Evolutionary conservation across 2,329 filamentous ascomycete genomes (phyloP), one percentile per base, ranked within the genome.

Genomic region (Colletotrichum lini): DNA sequence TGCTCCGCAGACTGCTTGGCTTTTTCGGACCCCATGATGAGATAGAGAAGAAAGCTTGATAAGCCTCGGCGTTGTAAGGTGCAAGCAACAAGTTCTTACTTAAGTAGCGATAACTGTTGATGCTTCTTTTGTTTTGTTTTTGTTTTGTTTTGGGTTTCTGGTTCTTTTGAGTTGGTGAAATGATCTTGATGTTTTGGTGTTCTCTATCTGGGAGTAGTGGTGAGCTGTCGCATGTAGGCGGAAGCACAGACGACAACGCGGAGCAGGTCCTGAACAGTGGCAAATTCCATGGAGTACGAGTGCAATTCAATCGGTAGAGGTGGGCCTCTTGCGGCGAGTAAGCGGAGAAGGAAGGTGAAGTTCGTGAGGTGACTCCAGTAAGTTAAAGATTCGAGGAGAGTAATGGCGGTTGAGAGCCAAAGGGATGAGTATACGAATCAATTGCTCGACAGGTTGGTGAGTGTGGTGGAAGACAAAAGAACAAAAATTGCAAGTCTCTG

Each of bases 1-100:
- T 80, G 78, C 45, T 47, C 40, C 18, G 30, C 60, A 71, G 62
- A 16, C 50, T 49, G 54, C 18, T 26, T 45, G 16, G 30, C 49
- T n/a, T 64, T 63, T n/a, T 58, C 40, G 5, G 47, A 61, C 38
- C 21, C 50, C 62, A 65, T 65, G 52, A 42, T 42, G 45, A 61
- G 42, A 38, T n/a, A 13, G 16, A 38, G 58, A 49, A 38, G 42
- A 30, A 10, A 53, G 26, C 23, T 35, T 53, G 57, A n/a, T 47
- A 26, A 21, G 13, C 16, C 15, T 52, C 23, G 60, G 49, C 35
- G 49, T 13, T 23, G 30, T 52, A 4, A 42, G 35, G 0, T 59
- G n/a, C 18, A 21, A 30, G 5, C 18, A n/a, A n/a, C 16, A 8
- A n/a, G n/a, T n/a, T n/a, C n/a, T n/a, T n/a, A n/a, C n/a, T n/a